Conservation (phyloP, 2,329 filamentous ascomycete species). For the Metarhizium brunneum region DNA sequence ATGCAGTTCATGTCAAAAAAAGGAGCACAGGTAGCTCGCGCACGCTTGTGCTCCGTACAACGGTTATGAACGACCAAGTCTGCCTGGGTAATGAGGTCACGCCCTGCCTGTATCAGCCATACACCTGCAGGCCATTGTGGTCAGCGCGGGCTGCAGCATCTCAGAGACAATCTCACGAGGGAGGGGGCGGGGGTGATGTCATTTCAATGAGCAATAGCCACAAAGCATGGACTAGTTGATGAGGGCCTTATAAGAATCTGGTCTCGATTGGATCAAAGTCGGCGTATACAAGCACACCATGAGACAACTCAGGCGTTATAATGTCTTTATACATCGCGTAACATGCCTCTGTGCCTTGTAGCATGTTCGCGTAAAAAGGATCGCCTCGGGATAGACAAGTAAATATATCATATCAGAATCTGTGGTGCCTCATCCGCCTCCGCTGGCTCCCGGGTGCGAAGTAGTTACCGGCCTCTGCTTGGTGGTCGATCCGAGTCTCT, state of each 20-base stretch:
- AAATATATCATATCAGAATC: neutral
- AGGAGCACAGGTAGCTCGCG: neutral
- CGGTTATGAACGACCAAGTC: neutral
- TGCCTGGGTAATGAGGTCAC: neutral
- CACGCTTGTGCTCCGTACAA: neutral
- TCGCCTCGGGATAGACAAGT: neutral
- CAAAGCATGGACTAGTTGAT: too few relatives aligned
- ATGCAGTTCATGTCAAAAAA: neutral
- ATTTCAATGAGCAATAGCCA: too few relatives aligned
- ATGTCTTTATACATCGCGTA: neutral
- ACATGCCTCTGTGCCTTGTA: too few relatives aligned
- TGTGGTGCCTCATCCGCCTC: neutral
- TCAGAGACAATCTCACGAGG: too few relatives aligned
- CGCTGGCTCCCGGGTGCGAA: too few relatives aligned
- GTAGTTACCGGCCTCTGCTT: neutral
- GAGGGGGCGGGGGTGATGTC: too few relatives aligned
- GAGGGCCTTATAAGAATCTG: neutral
- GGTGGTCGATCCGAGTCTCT: neutral
- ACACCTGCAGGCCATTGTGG: too few relatives aligned
- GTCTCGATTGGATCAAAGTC: neutral
- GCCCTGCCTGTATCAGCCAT: constrained; percentile 6
- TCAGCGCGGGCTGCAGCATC: too few relatives aligned
- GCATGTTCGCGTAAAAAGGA: neutral
- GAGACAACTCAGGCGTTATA: neutral
- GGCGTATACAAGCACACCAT: neutral